Evolutionary conservation across 2,329 filamentous ascomycete species (phyloP).

Genomic region (Exophiala lecanii-corni): DNA sequence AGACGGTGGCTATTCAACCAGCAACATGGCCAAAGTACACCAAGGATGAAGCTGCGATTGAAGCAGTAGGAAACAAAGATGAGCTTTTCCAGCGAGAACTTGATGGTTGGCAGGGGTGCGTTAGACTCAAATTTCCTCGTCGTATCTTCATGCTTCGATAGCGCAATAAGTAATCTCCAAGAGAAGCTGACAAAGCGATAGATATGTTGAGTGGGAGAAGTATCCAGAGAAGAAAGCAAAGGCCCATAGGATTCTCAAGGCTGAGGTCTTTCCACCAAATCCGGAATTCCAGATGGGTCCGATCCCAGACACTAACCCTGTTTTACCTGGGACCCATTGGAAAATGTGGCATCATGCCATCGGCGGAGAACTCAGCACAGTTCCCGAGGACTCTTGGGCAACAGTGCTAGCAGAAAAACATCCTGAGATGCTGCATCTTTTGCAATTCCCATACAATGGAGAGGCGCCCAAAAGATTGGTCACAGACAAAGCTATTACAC

Average conservation of each 20-base stretch:
- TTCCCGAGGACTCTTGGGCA: conserved; percentile 57
- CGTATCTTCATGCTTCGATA: no score
- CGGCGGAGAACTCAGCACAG: conserved; percentile 39
- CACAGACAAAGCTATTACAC: conserved; percentile 52
- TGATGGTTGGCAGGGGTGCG: conserved; percentile 44
- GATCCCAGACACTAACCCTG: conserved; percentile 53
- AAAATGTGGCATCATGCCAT: conserved; percentile 56
- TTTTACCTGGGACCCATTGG: conserved; percentile 53
- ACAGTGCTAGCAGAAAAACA: conserved; percentile 54
- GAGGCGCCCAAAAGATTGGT: conserved; percentile 58
- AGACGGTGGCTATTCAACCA: conserved; percentile 32
- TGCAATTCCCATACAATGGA: conserved; percentile 62
- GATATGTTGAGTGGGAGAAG: conserved; percentile 65
- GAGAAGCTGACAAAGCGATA: conserved; percentile 11
- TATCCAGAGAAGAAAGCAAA: conserved; percentile 63
- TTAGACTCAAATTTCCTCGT: no score
- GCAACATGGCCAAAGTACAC: conserved; percentile 27
- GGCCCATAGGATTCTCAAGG: conserved; percentile 51
- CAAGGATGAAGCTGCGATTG: conserved; percentile 41
- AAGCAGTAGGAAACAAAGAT: conserved; percentile 36
- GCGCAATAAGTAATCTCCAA: no score
- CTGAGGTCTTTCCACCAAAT: conserved; percentile 46
- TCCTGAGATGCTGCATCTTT: conserved; percentile 56
- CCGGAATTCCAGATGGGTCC: conserved; percentile 55
- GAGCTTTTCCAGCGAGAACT: conserved; percentile 41